phyloP scores from a whole-genome alignment of 768 basidiomycete genomes.

The Pleurotus tuoliensis region DNA sequence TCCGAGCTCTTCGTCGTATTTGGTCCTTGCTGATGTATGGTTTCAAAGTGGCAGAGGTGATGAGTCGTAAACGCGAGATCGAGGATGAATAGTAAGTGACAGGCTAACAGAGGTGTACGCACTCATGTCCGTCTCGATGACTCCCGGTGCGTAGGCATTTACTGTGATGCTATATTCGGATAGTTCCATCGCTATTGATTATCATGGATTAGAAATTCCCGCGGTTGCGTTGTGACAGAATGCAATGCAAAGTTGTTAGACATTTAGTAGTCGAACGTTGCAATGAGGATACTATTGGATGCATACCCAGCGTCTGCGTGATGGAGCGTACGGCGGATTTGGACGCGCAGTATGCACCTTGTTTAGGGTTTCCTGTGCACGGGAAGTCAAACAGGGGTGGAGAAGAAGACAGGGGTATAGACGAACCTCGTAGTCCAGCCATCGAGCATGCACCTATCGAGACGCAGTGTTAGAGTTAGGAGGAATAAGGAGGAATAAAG shows the following conservation, averaged over 20 bases:
- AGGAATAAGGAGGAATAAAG: neutral
- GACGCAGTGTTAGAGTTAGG: neutral
- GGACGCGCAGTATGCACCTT: slow-evolving; percentile 25
- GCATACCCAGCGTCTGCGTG: slow-evolving; percentile 31
- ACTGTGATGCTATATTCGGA: slow-evolving; percentile 31
- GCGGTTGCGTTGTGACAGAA: too few relatives aligned
- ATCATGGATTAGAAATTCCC: too few relatives aligned
- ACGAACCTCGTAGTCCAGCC: slow-evolving; percentile 22
- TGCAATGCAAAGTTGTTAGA: too few relatives aligned
- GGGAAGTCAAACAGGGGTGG: neutral
- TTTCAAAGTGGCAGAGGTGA: neutral
- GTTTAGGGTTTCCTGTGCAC: slow-evolving; percentile 7
- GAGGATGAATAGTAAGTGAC: neutral
- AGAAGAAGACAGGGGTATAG: neutral
- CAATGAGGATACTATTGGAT: too few relatives aligned
- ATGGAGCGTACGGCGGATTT: slow-evolving; percentile 36
- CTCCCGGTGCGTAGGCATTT: slow-evolving; percentile 36
- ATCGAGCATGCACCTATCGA: slow-evolving; percentile 26
- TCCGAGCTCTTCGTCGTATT: neutral
- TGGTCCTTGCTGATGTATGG: neutral
- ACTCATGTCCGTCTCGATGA: slow-evolving; percentile 28
- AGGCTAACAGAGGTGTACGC: neutral
- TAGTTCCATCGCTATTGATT: slow-evolving; percentile 23
- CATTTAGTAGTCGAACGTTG: too few relatives aligned
- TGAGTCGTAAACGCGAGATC: neutral